Percentiles rank a stretch among this genome's conserved stretches.
phyloP scores from a whole-genome alignment of 441 rosid genomes.

The Gossypium schwendimanii region DNA sequence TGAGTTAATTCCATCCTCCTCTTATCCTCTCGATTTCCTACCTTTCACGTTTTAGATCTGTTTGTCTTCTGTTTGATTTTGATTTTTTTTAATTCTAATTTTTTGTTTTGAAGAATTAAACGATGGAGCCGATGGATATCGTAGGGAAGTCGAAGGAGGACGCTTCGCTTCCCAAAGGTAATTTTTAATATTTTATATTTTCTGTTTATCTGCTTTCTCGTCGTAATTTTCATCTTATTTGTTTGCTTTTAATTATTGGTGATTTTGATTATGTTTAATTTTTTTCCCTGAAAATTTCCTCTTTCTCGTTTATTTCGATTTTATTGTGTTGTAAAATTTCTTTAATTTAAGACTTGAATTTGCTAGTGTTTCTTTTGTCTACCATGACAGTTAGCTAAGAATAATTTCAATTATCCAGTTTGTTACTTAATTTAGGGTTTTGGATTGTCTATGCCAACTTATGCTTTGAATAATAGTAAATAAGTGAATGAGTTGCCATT shows the following conservation, averaged over 20 bases:
- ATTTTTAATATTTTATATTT: not conserved
- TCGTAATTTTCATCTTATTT: not conserved
- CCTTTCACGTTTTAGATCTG: slow-evolving; percentile 15
- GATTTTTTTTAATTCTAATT: not conserved
- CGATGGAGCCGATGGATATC: slow-evolving; percentile 13
- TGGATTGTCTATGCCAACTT: not conserved
- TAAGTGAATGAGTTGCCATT: not conserved
- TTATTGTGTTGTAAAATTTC: not conserved
- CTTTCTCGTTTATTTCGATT: not conserved
- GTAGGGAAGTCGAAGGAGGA: slow-evolving; percentile 55
- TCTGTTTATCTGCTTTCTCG: not conserved
- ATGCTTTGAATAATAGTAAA: not conserved
- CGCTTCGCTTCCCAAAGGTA: slow-evolving; percentile 98
- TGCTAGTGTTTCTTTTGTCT: not conserved
- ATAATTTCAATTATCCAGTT: not conserved
- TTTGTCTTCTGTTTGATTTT: not conserved
- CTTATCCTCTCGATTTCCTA: not conserved
- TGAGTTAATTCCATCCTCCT: slow-evolving; percentile 16
- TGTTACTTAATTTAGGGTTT: not conserved
- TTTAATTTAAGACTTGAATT: not conserved
- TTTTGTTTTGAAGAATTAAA: slow-evolving; percentile 21
- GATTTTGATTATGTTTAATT: not conserved
- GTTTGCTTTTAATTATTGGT: not conserved
- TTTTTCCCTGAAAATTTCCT: not conserved
- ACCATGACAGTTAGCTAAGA: not conserved